Evolutionary conservation across 768 basidiomycete species (phyloP), one percentile per base, ranked within the genome.

Genomic region (Piloderma croceum): DNA sequence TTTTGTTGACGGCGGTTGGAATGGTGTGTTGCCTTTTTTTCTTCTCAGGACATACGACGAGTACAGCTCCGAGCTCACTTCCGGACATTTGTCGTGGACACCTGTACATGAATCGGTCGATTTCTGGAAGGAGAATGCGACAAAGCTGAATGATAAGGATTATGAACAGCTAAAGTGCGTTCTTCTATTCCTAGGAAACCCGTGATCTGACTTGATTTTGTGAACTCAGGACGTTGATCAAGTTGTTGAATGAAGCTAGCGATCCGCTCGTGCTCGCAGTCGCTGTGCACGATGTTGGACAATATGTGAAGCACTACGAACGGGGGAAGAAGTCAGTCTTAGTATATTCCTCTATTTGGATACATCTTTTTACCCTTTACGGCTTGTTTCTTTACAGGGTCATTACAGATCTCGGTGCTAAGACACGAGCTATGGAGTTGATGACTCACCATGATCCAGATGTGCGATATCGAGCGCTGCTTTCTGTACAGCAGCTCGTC

Each of bases 51-150:
- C 91, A 1, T 99, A 88, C 58, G 96, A 98, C 57, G 93, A 97
- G 62, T 99, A 97, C 56, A 78, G 76, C 9, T 92, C 90, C 0
- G 94, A 98, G 59, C 67, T 99, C 22, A 69, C 79, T 13, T 89
- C 87, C 4, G 92, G 93, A 2, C 90, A 91, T 58, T 65, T 98
- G 19, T 86, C 90, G 5, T 98, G 96, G 96, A 82, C 89, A 4
- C 93, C 94, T 10, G 87, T 90, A 7, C 96, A 99, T 55, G 89
- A 92, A 56, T 93, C 89, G 2, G 94, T 97, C 45, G 81, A 90
- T 24, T 99, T 99, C 67, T 99, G 96, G 96, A 89, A 86, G 56
- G 91, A 93, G 67, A 97, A 98, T 56, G 92, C 87, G 4, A 64
- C 69, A 6, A 90, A 79, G 56, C 64, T 98, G 31, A 89, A 91